Base-by-base conservation (phyloP, 2,329 filamentous ascomycete species). In the Venturia pyrina region DNA sequence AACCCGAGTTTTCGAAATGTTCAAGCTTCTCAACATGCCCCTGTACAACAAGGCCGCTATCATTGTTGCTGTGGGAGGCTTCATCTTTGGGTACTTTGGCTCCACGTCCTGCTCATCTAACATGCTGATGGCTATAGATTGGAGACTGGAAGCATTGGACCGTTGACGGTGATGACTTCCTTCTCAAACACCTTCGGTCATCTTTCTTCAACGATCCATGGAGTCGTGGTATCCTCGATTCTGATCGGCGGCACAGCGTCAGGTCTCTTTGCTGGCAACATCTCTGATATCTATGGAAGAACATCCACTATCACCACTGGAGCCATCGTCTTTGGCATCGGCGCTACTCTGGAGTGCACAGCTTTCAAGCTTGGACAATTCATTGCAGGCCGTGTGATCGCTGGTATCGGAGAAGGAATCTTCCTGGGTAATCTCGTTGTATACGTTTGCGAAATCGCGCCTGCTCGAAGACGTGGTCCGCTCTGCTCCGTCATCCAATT, bases 371-470 rank as follows among this genome's bases (percentile, higher is more conserved):
- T 87, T 0, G 75, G 75, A 0, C 81, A 85, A 74, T 82, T 88
- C 57, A 74, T 87, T 43, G 74, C 78, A 3, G 86, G 86, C 0
- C 76, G 86, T 1, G 77, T 78, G 0, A 69, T 88, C 3, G 80
- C 78, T n/a, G 85, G 86, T 0, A 70, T 87, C 11, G 86, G 86
- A 0, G 80, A 87, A 69, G 85, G 85, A 0, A 71, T 86, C 1
- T 87, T 81, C 69, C 70, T 88, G 3, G 80, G 81, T n/a, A 84
- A 78, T 19, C 72, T 84, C 28, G 77, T 79, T 8, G 83, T 87
- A 70, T 85, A 87, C 68, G 83, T 87, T 34, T 83, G 82, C 66
- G 86, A 88, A 71, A 85, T 88, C 19, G 82, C 85, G 0, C 85
- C 85, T 0, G 75, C 79, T 0, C 74, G 73, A 4, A 73, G 76